These are phyloP conservation scores for Turnera subulata DNA, from an alignment of 345 rosid species.

Conservation along the genomic window DNA sequence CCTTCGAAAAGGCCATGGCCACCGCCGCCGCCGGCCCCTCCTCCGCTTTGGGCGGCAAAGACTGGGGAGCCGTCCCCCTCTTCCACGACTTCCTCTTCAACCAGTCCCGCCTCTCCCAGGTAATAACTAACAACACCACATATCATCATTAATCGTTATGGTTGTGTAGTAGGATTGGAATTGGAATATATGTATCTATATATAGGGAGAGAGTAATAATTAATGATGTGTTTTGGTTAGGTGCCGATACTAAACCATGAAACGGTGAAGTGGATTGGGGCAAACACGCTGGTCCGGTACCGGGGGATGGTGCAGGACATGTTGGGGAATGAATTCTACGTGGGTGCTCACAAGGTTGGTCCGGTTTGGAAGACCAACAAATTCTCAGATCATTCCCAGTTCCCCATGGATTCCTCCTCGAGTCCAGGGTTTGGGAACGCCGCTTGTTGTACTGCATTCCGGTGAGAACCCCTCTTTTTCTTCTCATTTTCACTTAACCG, in stretches of 20 bases:
- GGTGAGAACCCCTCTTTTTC: conserved; percentile 40
- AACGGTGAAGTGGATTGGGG: conserved; percentile 51
- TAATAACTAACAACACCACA: no score
- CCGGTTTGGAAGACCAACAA: conserved; percentile 86
- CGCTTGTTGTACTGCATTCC: conserved; percentile 74
- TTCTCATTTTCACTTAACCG: no score
- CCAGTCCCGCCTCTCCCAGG: conserved; percentile 59
- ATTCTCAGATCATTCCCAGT: conserved; percentile 56
- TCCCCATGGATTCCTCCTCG: conserved; percentile 49
- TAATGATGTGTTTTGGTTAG: no score
- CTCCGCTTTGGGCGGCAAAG: conserved; percentile 64
- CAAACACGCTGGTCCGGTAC: conserved; percentile 69
- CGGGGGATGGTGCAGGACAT: conserved; percentile 97
- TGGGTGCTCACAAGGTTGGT: conserved; percentile 82
- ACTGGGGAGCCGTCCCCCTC: conserved; percentile 84
- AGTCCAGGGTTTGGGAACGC: conserved; percentile 84
- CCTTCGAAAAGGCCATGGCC: conserved; percentile 65
- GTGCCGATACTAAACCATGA: conserved; percentile 60
- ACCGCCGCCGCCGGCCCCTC: conserved; percentile 65
- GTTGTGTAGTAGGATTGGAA: no score
- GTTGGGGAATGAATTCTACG: conserved; percentile 94
- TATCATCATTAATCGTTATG: no score
- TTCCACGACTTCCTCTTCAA: conserved; percentile 72
- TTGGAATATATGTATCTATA: no score
- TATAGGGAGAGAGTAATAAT: no score